A percentile compares a stretch with the other conserved stretches of the same genome.
Conservation (phyloP, 108 stramenopile species). For the Conticribra weissflogii region DNA sequence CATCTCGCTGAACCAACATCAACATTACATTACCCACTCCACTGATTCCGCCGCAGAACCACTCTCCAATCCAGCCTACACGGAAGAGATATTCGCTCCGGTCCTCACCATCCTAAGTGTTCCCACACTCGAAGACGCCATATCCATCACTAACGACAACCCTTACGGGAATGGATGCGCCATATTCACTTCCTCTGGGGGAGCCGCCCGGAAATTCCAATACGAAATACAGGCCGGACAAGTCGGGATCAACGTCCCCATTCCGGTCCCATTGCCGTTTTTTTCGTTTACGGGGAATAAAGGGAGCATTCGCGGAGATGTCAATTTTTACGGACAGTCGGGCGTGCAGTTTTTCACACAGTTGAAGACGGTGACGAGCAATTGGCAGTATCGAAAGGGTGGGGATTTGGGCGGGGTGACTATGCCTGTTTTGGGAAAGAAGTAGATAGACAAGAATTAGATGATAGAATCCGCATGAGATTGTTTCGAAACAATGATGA, state of each 20-base stretch:
- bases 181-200: slow-evolving; percentile 89
- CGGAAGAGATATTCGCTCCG: slow-evolving; percentile 96
- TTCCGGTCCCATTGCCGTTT: slow-evolving; percentile 95
- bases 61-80: slow-evolving; percentile 74
- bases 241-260: slow-evolving; percentile 89
- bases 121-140: slow-evolving; percentile 91
- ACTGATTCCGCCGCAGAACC: slow-evolving; percentile 32
- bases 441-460: too few species aligned
- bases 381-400: slow-evolving; percentile 76
- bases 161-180: slow-evolving; percentile 92
- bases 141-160: slow-evolving; percentile 83
- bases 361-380: slow-evolving; percentile 91
- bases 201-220: slow-evolving; percentile 92
- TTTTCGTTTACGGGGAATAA: slow-evolving; percentile 95
- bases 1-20: slow-evolving; percentile 46
- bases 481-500: too few species aligned
- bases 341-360: slow-evolving; percentile 96
- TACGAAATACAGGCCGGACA: slow-evolving; percentile 92
- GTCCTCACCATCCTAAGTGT: slow-evolving; percentile 78
- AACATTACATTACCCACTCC: slow-evolving; percentile 66
- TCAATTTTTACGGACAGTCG: slow-evolving; percentile 91
- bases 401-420: slow-evolving; percentile 64
- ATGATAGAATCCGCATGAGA: too few species aligned
- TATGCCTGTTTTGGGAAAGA: slow-evolving; percentile 85
- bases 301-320: slow-evolving; percentile 86